Base-by-base conservation (phyloP, 2,329 filamentous ascomycete species). In the Chrysosporium keratinophilum region DNA sequence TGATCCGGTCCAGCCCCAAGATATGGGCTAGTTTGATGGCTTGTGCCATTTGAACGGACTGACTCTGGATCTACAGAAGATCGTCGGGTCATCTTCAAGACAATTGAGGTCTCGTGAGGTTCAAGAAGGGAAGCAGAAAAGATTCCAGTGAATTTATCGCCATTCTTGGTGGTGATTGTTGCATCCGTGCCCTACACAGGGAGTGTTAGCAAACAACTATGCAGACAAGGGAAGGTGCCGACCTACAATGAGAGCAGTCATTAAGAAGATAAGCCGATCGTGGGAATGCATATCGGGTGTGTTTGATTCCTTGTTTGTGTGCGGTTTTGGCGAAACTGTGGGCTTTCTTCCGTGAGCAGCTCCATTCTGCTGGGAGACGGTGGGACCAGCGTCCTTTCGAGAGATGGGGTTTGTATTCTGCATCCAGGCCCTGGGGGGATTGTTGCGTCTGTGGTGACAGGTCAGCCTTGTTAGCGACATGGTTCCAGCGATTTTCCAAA, bases 71-170 rank as follows among this genome's bases (percentile, higher is more conserved):
- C 54, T 15, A 50, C 28, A 65, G 67, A 15, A 67, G 61, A 43
- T 69, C 65, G 58, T 75, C 76, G 64, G 79, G 80, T 79, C 82
- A 86, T 86, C 67, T 84, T 85, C 61, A 84, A 72, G 28, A 77
- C 69, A 61, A 84, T 78, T 15, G 75, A 74, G 46, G 76, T 71
- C 58, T 80, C 76, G 57, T 66, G 71, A 3, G 74, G 64, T 52
- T 80, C 77, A 23, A 79, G 65, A 7, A 72, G 73, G 11, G 75
- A 76, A 43, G 77, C 78, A 40, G 78, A 81, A 61, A 83, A 79
- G 35, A 84, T 76, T 54, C 81, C 82, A 7, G 73, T 76, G 63
- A 77, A 83, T 53, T 76, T 76, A 46, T 83, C 81, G 61, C 81
- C 81, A 61, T 72, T 78, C 61, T 78, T 80, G 14, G 80, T 73